Evolutionary conservation across 495 filamentous ascomycete genomes (phyloP).

Genomic region (Trichoderma orchidacearum): DNA sequence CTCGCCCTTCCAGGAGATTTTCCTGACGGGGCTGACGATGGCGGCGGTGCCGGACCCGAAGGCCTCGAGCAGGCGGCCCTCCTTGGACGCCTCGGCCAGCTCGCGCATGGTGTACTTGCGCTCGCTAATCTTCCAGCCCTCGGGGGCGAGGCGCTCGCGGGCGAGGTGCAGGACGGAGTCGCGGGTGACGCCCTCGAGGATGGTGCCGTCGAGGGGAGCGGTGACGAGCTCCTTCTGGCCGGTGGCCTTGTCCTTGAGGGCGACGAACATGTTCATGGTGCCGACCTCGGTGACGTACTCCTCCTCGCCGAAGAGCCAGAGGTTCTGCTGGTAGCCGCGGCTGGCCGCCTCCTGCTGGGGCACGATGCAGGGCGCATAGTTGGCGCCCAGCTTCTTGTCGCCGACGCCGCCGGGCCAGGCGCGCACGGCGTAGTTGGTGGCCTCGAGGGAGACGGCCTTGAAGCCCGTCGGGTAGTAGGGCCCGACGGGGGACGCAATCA

Average conservation of each 20-base stretch:
- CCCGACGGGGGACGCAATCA: slow-evolving; percentile 93
- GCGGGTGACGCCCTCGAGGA: slow-evolving; percentile 84
- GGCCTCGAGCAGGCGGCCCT: slow-evolving; percentile 79
- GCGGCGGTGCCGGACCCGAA: slow-evolving; percentile 91
- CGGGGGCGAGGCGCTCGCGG: slow-evolving; percentile 61
- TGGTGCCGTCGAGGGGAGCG: slow-evolving; percentile 91
- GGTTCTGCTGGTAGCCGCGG: slow-evolving; percentile 90
- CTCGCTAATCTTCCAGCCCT: slow-evolving; percentile 83
- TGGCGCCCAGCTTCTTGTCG: slow-evolving; percentile 94
- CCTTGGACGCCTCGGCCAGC: slow-evolving; percentile 60
- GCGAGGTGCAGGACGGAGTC: slow-evolving; percentile 78
- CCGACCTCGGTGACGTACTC: slow-evolving; percentile 93
- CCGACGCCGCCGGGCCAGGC: slow-evolving; percentile 97
- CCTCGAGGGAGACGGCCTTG: slow-evolving; percentile 88
- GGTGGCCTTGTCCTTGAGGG: slow-evolving; percentile 63
- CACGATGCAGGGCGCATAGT: slow-evolving; percentile 93
- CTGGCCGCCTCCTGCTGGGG: slow-evolving; percentile 83
- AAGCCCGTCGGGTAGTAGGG: slow-evolving; percentile 97
- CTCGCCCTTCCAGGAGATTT: slow-evolving; percentile 72
- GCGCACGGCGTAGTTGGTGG: slow-evolving; percentile 85
- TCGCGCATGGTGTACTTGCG: slow-evolving; percentile 81
- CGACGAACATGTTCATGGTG: slow-evolving; percentile 95
- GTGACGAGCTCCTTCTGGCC: slow-evolving; percentile 85
- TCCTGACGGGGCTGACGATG: slow-evolving; percentile 67
- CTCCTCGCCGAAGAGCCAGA: slow-evolving; percentile 93